phyloP scores from a whole-genome alignment of 768 basidiomycete species.

The Filobasidium floriforme region DNA sequence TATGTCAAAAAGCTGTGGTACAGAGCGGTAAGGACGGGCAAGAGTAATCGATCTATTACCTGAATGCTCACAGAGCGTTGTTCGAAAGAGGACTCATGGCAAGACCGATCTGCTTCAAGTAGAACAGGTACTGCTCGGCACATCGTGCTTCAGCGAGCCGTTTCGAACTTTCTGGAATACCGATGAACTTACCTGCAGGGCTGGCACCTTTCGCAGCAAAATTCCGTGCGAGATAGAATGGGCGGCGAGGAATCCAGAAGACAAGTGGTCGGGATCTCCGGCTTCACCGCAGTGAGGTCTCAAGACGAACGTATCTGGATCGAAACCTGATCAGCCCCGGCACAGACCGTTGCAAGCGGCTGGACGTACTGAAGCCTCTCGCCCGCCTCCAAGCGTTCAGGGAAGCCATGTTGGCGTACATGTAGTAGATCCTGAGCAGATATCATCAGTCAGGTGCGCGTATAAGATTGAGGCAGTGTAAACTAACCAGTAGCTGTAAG shows the following conservation, averaged over 20 bases:
- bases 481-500: slow-evolving; percentile 85
- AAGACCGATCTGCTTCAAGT: slow-evolving; percentile 93
- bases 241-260: slow-evolving; percentile 88
- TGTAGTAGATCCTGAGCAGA: slow-evolving; percentile 74
- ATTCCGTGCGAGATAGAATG: slow-evolving; percentile 99
- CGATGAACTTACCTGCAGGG: slow-evolving; percentile 48
- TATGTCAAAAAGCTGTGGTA: slow-evolving; percentile 52
- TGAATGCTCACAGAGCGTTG: slow-evolving; percentile 63
- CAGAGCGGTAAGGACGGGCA: background rate
- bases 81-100: slow-evolving; percentile 99
- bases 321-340: slow-evolving; percentile 14
- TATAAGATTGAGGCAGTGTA: background rate
- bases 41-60: background rate
- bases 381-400: slow-evolving; percentile 83
- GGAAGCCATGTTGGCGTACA: slow-evolving; percentile 93
- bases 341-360: background rate
- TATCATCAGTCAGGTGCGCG: slow-evolving; percentile 35
- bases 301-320: slow-evolving; percentile 84
- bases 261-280: slow-evolving; percentile 93
- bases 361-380: slow-evolving; percentile 75
- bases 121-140: slow-evolving; percentile 75
- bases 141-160: background rate
- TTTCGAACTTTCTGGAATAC: background rate
- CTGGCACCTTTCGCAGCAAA: slow-evolving; percentile 91
- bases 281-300: slow-evolving; percentile 97